phyloP scores from a whole-genome alignment of 1,139 yeast species.

The Debaryomyces subglobosus region DNA sequence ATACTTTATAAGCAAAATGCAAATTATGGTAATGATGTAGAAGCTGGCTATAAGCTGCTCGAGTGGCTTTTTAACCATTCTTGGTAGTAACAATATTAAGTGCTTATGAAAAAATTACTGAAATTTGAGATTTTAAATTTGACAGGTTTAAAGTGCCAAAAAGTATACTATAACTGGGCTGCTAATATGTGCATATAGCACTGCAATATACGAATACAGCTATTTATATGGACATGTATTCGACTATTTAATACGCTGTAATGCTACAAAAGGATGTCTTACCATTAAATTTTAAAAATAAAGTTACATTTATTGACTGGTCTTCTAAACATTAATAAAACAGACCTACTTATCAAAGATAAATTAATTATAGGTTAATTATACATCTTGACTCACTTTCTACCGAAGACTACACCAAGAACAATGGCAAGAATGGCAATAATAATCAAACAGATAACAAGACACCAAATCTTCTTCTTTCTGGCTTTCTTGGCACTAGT shows the following conservation, averaged over 20 bases:
- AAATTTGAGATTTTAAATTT: background rate
- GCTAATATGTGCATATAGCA: background rate
- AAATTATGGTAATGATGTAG: slow-evolving; percentile 8
- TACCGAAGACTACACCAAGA: slow-evolving; percentile 48
- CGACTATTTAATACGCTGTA: background rate
- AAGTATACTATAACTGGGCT: background rate
- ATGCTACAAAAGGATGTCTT: background rate
- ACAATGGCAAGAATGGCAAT: slow-evolving; percentile 70
- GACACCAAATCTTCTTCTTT: slow-evolving; percentile 89
- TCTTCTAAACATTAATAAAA: background rate
- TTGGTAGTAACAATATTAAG: background rate
- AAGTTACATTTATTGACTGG: slow-evolving; percentile 2
- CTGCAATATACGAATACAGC: too few relatives aligned
- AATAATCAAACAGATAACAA: slow-evolving; percentile 62
- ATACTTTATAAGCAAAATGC: slow-evolving; percentile 17
- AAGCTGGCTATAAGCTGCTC: slow-evolving; percentile 1
- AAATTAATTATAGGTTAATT: slow-evolving; percentile 1
- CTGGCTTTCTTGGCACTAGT: slow-evolving; percentile 88
- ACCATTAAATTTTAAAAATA: background rate
- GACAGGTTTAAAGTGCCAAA: background rate
- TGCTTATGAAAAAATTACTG: background rate
- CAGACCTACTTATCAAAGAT: slow-evolving; percentile 1
- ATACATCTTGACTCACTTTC: slow-evolving; percentile 1
- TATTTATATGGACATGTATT: background rate
- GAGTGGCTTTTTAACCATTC: background rate